Evolutionary conservation across 2,329 filamentous ascomycete species (phyloP), one percentile per base, ranked within the genome.

Genomic region (Alternaria infectoria): DNA sequence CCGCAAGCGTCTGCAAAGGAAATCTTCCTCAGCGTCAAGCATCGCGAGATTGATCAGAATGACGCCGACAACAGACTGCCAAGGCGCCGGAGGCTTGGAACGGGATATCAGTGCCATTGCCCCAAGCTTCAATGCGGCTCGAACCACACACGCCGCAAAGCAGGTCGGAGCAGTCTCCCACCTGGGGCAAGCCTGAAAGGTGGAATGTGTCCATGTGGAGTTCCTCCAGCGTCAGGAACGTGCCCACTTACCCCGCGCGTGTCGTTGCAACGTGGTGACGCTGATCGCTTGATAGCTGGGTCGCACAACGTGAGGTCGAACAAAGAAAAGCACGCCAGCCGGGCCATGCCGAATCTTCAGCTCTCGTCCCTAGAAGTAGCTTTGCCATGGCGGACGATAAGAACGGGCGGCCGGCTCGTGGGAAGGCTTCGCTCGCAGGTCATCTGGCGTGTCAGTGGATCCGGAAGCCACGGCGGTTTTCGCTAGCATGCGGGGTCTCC

Each of bases 401-500:
- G 64, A 62, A 59, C 58, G 40, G 45, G 25, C 45, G 26, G 51
- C 50, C 46, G 44, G 23, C 21, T 45, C 26, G 54, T 43, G 23
- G 61, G 40, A 47, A 65, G 51, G 59, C 61, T 56, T 50, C 55
- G 25, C 32, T 44, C 25, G 46, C 50, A 44, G 59, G 40, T 62
- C 60, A 40, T 64, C 67, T 70, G 71, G 67, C 59, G 62, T 45
- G 57, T 25, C 17, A 40, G 69, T 69, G 67, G 63, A 56, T 55
- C 64, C 49, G 17, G 28, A 32, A 45, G 51, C 44, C 47, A 55
- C 51, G 56, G 60, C 65, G 65, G 64, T 57, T 57, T 54, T 62
- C 13, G 46, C 59, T 64, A 51, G 57, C 47, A 69, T 69, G 71
- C 71, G 72, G 72, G 74, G 69, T 70, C 73, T 67, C 73, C 73